Evolutionary conservation across 73 alveolate genomes (phyloP), one percentile per base, ranked within the genome.

Genomic region (Breviolum minutum): DNA sequence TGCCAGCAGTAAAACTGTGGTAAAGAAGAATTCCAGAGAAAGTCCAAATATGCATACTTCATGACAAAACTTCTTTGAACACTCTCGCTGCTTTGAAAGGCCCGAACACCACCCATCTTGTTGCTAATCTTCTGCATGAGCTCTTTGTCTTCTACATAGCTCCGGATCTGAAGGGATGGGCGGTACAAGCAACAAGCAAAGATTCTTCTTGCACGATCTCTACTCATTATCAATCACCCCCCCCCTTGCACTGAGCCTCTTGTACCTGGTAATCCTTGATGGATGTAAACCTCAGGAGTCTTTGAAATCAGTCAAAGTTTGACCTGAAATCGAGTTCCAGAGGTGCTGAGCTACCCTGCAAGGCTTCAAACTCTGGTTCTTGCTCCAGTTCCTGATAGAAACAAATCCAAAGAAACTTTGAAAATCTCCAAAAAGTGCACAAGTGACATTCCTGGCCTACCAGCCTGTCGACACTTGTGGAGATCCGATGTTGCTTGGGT

Each of bases 231-330:
- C n/a, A 27, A 79, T 29, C 24, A 79, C 87, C 29, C 63, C 2
- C 87, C n/a, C 64, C 87, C 9, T 26, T 8, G 27, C 27, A 9
- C 26, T 79, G 48, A 13, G 81, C 98, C 98, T 92, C 79, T 84
- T 92, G 98, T 9, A 92, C 98, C 60, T 92, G 98, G 90, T 92
- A 92, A 66, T 92, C 98, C 81, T 92, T 92, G 82, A 92, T 81
- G 79, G 98, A 29, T 12, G 83, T 27, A 81, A 92, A 92, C 98
- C 98, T 91, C 63, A 77, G 86, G 14, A 27, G 85, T 71, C 26
- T 32, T 13, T 71, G 2, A 19, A n/a, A 20, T 26, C 48, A 30
- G 12, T 20, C 81, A 13, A 13, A 7, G 40, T 7, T 20, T 71
- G 26, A 29, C 63, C 10, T n/a, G 6, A 12, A 10, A 81, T 48